Evolutionary conservation across 2,329 filamentous ascomycete genomes (phyloP).

Genomic region (Thielaviopsis punctulata): DNA sequence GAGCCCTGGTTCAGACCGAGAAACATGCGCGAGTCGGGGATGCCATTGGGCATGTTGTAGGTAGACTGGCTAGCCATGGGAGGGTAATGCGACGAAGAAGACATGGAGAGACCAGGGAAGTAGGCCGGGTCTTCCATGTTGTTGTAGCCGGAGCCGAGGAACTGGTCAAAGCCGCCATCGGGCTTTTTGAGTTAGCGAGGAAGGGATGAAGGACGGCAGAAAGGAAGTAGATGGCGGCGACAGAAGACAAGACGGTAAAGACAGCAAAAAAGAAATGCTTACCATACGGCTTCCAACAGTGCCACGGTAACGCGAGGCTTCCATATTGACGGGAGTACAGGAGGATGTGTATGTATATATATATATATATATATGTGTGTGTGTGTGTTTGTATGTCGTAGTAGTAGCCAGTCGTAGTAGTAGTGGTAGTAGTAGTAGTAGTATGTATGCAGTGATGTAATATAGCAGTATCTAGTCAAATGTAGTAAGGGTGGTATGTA

Average conservation of each 20-base stretch:
- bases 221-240: background rate
- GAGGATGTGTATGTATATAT: background rate
- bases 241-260: background rate
- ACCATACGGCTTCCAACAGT: background rate
- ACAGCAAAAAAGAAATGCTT: background rate
- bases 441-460: background rate
- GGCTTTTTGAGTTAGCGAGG: background rate
- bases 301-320: background rate
- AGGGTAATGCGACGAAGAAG: background rate
- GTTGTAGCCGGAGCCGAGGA: background rate
- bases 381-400: too few relatives aligned
- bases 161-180: background rate
- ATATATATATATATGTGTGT: too few relatives aligned
- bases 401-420: too few relatives aligned
- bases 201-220: background rate
- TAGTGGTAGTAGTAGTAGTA: too few relatives aligned
- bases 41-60: background rate
- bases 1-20: background rate
- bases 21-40: constrained; percentile 1
- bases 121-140: background rate
- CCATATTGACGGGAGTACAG: background rate
- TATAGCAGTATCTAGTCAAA: too few relatives aligned
- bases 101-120: background rate
- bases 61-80: background rate
- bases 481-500: too few relatives aligned